These are phyloP conservation scores for Dalbergia cochinchinensis DNA, from an alignment of 306 rosid species.

Conservation along the genomic window DNA sequence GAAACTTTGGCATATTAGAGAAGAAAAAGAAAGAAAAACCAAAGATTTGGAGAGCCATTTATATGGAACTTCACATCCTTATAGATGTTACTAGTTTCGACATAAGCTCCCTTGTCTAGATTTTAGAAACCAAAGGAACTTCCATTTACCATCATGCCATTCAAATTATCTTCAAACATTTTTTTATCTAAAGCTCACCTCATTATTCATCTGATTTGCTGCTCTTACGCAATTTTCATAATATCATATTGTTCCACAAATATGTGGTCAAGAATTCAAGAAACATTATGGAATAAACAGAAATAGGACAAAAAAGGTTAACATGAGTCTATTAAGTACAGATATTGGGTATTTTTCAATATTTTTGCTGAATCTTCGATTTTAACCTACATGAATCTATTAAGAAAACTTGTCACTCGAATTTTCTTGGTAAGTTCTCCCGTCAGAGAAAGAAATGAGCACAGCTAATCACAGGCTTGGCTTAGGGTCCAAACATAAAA, in stretches of 20 bases:
- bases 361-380: conserved; percentile 8
- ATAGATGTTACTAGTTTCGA: background rate
- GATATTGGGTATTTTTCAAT: conserved; percentile 13
- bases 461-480: conserved; percentile 36
- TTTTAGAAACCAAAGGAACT: background rate
- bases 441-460: conserved; percentile 30
- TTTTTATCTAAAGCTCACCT: background rate
- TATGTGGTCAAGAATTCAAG: background rate
- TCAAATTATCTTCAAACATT: background rate
- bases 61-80: background rate
- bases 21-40: background rate
- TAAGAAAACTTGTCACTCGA: conserved; percentile 31
- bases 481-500: conserved; percentile 25
- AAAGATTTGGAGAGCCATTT: background rate
- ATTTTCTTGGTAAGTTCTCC: conserved; percentile 2
- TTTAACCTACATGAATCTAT: background rate
- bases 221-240: background rate
- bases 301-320: background rate
- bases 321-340: conserved; percentile 37
- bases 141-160: background rate
- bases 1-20: conserved; percentile 16
- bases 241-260: conserved; percentile 5
- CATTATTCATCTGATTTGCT: background rate
- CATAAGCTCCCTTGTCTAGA: background rate
- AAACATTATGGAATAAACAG: conserved; percentile 10